phyloP scores from a whole-genome alignment of 2,329 filamentous ascomycete genomes.

The Aspergillus niger region DNA sequence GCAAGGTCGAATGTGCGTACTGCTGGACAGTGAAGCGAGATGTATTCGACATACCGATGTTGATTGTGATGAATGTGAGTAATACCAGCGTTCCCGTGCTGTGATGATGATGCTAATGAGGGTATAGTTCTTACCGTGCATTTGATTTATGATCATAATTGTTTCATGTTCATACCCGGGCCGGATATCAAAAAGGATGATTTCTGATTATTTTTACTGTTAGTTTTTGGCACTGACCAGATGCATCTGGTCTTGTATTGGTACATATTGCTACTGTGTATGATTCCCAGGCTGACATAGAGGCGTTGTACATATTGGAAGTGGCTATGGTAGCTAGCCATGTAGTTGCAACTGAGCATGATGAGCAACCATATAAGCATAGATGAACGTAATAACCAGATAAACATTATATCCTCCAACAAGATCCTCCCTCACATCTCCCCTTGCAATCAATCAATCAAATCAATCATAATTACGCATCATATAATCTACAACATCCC shows the following conservation, averaged over 20 bases:
- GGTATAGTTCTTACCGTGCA: neutral
- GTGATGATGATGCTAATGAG: neutral
- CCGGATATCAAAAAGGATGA: conserved; percentile 9
- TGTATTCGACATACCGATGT: conserved; percentile 97
- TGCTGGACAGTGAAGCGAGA: conserved; percentile 97
- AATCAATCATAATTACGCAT: neutral
- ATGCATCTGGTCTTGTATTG: neutral
- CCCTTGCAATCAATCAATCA: no score
- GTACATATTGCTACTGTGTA: conserved; percentile 15
- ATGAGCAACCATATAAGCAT: neutral
- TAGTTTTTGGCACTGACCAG: conserved; percentile 5
- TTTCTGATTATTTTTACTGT: neutral
- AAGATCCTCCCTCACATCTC: neutral
- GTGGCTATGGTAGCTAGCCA: neutral
- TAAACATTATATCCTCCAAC: no score
- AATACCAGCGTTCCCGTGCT: neutral
- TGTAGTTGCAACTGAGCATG: neutral
- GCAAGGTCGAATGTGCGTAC: conserved; percentile 91
- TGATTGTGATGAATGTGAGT: conserved; percentile 97
- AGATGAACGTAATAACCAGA: neutral
- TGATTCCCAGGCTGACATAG: conserved; percentile 17
- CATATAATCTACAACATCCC: neutral
- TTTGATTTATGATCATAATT: conserved; percentile 36
- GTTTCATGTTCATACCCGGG: conserved; percentile 25
- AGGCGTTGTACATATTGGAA: conserved; percentile 12